phyloP scores from a whole-genome alignment of 345 rosid species.

The Orychophragmus violaceus region DNA sequence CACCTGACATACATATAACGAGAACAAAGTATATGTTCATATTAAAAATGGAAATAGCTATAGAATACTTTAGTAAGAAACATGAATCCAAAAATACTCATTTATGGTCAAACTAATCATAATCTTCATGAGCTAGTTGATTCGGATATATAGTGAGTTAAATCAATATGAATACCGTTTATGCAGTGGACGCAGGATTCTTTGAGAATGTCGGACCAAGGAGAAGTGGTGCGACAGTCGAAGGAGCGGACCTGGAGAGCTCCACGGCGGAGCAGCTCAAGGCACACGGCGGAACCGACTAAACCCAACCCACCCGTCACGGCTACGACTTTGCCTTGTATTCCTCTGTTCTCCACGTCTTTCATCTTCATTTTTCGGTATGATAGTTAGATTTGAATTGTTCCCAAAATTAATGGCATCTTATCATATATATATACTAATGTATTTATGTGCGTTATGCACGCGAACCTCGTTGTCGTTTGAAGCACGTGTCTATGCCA shows the following conservation, averaged over 20 bases:
- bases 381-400: not conserved
- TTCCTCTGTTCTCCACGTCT: conserved; percentile 52
- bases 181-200: conserved; percentile 45
- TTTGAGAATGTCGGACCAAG: conserved; percentile 50
- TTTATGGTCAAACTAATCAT: too few relatives aligned
- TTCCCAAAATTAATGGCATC: too few relatives aligned
- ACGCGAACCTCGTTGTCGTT: conserved; percentile 3
- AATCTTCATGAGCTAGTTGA: too few relatives aligned
- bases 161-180: conserved; percentile 40
- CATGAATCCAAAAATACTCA: too few relatives aligned
- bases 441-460: not conserved
- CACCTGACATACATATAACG: conserved; percentile 46
- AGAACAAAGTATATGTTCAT: too few relatives aligned
- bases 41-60: too few relatives aligned
- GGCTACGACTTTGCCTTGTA: conserved; percentile 51
- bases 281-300: conserved; percentile 66
- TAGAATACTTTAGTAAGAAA: too few relatives aligned
- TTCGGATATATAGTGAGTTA: too few relatives aligned
- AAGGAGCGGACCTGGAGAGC: conserved; percentile 71
- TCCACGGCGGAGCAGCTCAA: conserved; percentile 65
- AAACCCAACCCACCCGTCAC: conserved; percentile 74
- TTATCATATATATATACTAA: too few relatives aligned
- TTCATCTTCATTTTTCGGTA: not conserved
- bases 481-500: not conserved
- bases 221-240: conserved; percentile 49